Percentiles rank a stretch among this genome's conserved stretches.
Evolutionary conservation across 1,284 basidiomycete genomes (phyloP).

Genomic region (Rhodofomes roseus): DNA sequence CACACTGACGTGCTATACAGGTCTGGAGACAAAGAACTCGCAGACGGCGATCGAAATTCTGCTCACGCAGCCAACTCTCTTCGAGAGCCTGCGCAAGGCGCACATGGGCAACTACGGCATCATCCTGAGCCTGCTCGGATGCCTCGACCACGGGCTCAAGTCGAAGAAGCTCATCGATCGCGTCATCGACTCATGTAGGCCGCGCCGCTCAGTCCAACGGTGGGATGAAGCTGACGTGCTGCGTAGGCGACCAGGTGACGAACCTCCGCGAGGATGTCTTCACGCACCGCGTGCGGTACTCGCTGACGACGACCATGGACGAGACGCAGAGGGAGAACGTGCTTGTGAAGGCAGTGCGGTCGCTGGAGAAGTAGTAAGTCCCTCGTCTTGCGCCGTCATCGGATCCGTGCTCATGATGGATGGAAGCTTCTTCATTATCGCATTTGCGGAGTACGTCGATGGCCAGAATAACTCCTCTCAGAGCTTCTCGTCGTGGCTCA

Average conservation of each 20-base stretch:
- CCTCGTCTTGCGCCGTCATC: neutral
- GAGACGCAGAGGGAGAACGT: conserved; percentile 47
- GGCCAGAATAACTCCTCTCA: conserved; percentile 61
- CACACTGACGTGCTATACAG: conserved; percentile 29
- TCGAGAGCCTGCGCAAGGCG: conserved; percentile 85
- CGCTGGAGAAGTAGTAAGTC: conserved; percentile 78
- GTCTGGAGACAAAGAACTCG: conserved; percentile 54
- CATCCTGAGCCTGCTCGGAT: conserved; percentile 86
- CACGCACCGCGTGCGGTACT: conserved; percentile 79
- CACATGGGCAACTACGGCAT: conserved; percentile 89
- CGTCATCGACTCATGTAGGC: conserved; percentile 84
- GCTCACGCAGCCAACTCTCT: conserved; percentile 71
- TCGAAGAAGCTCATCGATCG: conserved; percentile 86
- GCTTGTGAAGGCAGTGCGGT: conserved; percentile 62
- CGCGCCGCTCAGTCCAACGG: no score
- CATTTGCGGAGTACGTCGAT: conserved; percentile 91
- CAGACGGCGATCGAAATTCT: conserved; percentile 83
- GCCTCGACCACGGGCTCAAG: conserved; percentile 78
- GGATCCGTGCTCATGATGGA: neutral
- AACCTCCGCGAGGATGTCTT: conserved; percentile 90
- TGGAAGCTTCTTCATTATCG: conserved; percentile 87
- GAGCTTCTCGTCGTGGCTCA: conserved; percentile 86
- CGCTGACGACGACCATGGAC: conserved; percentile 73
- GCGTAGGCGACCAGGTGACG: conserved; percentile 76
- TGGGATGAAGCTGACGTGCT: neutral